Conservation (phyloP, 768 basidiomycete species). For the Russula sp. region DNA sequence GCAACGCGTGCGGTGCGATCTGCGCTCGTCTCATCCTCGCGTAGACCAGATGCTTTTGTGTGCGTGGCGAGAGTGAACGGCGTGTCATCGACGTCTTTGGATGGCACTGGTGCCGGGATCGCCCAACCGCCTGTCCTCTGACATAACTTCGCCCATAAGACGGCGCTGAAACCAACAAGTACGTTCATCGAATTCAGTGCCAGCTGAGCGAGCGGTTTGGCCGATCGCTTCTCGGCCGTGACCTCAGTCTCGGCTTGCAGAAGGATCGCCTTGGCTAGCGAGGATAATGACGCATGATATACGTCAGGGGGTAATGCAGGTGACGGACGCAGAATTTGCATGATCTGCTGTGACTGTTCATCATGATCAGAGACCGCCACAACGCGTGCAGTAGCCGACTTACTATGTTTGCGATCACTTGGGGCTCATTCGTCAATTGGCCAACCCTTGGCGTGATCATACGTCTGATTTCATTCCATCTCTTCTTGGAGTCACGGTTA, state of each 20-base stretch:
- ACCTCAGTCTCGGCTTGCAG: conserved; percentile 94
- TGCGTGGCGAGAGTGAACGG: conserved; percentile 45
- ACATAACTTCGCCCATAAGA: conserved; percentile 82
- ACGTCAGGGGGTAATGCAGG: conserved; percentile 39
- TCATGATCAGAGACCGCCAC: conserved; percentile 31
- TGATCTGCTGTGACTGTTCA: conserved; percentile 42
- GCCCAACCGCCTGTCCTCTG: conserved; percentile 90
- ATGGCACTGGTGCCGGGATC: conserved; percentile 61
- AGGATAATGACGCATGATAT: conserved; percentile 77
- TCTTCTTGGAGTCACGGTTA: conserved; percentile 50
- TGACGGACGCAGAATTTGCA: conserved; percentile 42
- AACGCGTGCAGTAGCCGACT: conserved; percentile 34
- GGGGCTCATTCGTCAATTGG: conserved; percentile 71
- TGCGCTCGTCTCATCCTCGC: conserved; percentile 49
- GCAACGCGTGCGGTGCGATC: conserved; percentile 67
- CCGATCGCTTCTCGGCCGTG: conserved; percentile 81
- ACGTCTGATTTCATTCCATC: conserved; percentile 67
- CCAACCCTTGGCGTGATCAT: conserved; percentile 85
- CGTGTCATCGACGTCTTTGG: conserved; percentile 48
- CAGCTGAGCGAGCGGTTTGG: conserved; percentile 77
- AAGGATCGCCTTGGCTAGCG: conserved; percentile 84
- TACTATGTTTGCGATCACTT: conserved; percentile 63
- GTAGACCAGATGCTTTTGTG: conserved; percentile 56
- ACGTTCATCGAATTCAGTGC: conserved; percentile 62
- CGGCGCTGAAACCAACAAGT: conserved; percentile 57